A percentile compares a stretch with the other conserved stretches of the same genome.
Evolutionary conservation across 495 filamentous ascomycete species (phyloP).

Genomic region (Platismatia glauca): DNA sequence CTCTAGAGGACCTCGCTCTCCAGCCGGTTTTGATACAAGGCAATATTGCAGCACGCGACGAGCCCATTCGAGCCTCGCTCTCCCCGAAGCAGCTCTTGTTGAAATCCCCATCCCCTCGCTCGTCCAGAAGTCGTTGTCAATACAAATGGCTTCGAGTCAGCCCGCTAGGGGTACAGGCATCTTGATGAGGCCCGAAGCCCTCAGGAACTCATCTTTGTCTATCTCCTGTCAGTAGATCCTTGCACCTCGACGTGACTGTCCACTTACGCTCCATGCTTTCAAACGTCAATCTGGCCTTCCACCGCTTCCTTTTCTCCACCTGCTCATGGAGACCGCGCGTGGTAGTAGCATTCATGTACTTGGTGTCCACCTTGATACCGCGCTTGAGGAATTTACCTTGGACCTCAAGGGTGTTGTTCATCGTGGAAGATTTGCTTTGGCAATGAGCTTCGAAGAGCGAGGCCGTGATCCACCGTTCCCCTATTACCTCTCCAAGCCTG

Average conservation of each 20-base stretch:
- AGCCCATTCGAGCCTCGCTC: no score
- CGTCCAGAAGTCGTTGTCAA: not conserved
- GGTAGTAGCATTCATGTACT: constrained; percentile 19
- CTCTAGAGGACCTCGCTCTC: no score
- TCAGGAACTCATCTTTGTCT: constrained; percentile 1
- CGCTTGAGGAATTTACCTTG: not conserved
- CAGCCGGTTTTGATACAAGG: no score
- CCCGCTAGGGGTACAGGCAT: not conserved
- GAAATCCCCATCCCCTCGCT: no score
- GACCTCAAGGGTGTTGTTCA: constrained; percentile 5
- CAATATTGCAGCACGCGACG: no score
- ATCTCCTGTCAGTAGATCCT: not conserved
- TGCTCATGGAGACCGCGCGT: constrained; percentile 25
- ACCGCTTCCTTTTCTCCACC: not conserved
- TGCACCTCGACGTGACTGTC: not conserved
- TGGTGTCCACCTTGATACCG: constrained; percentile 15
- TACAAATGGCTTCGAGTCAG: not conserved
- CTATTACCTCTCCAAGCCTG: constrained; percentile 2
- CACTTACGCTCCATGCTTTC: constrained; percentile 4
- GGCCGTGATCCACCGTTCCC: constrained; percentile 15
- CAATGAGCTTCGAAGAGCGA: not conserved
- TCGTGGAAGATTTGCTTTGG: not conserved
- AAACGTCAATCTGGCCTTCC: constrained; percentile 1
- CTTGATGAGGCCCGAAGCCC: constrained; percentile 1
- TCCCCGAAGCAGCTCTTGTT: no score